These are phyloP conservation scores for Eragrostis curvula DNA, from an alignment of 176 grass and related monocot species.

Conservation along the genomic window DNA sequence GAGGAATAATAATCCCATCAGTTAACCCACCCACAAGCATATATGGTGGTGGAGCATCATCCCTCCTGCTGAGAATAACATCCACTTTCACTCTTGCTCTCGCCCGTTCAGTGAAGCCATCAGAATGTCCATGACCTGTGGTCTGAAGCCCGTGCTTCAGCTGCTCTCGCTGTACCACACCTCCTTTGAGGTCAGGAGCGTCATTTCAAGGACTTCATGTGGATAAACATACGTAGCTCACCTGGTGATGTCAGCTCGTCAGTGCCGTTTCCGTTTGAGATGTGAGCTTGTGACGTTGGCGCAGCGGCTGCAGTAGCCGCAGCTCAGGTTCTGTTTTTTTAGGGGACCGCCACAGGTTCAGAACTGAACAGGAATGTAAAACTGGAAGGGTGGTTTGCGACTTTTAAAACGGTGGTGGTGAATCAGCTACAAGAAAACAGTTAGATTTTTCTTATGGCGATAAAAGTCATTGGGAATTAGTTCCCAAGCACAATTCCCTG, in stretches of 20 bases:
- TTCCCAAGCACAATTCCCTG: slow-evolving; percentile 40
- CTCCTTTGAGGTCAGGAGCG: neutral
- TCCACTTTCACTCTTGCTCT: neutral
- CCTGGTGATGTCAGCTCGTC: slow-evolving; percentile 18
- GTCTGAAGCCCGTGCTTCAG: neutral
- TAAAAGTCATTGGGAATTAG: slow-evolving; percentile 19
- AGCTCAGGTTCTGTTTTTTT: neutral
- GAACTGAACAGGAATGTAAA: neutral
- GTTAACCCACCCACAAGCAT: slow-evolving; percentile 18
- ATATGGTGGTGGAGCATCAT: slow-evolving; percentile 32
- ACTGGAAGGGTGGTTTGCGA: neutral
- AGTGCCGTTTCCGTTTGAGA: neutral
- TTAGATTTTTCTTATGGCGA: neutral
- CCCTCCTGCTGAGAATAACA: slow-evolving; percentile 6
- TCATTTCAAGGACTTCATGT: neutral
- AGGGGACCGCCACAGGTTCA: too few relatives aligned
- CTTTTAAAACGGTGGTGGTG: neutral
- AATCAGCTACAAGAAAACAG: neutral
- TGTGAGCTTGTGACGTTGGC: too few relatives aligned
- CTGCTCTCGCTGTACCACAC: slow-evolving; percentile 5
- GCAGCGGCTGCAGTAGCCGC: neutral
- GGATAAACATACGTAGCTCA: neutral
- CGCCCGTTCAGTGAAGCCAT: slow-evolving; percentile 13
- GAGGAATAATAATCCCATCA: neutral
- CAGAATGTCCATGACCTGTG: slow-evolving; percentile 22